A percentile compares a stretch with the other conserved stretches of the same genome.
phyloP scores from a whole-genome alignment of 768 basidiomycete genomes.

The Trametes gibbosa region DNA sequence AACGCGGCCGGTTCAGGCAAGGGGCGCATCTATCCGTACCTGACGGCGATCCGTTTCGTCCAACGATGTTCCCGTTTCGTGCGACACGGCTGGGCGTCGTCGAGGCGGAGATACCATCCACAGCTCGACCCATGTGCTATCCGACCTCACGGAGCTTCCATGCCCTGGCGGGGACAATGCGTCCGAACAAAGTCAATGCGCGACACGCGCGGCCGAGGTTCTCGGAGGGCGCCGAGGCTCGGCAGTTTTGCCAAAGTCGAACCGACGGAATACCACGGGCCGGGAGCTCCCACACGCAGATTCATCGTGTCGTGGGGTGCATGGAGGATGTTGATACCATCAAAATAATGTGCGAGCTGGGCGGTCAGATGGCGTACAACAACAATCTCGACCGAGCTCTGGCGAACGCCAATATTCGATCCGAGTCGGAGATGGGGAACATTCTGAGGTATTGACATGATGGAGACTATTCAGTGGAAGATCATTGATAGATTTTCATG shows the following conservation, averaged over 20 bases:
- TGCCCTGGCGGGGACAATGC: not conserved
- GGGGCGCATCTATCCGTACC: conserved; percentile 13
- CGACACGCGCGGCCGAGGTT: not conserved
- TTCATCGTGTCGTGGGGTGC: too few species aligned
- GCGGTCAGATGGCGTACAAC: too few species aligned
- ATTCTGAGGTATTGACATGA: too few species aligned
- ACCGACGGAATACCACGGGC: too few species aligned
- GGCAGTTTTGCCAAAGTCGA: not conserved
- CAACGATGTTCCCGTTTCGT: not conserved
- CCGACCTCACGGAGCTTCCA: not conserved
- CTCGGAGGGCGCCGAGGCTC: not conserved
- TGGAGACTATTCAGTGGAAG: too few species aligned
- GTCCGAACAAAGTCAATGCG: not conserved
- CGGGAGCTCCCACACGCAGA: too few species aligned
- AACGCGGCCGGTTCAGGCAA: not conserved
- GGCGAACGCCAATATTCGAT: too few species aligned
- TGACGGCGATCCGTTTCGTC: not conserved
- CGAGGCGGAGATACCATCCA: not conserved
- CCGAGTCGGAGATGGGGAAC: too few species aligned
- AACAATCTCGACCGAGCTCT: too few species aligned
- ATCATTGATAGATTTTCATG: too few species aligned
- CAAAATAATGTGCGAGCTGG: too few species aligned
- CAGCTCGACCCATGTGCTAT: not conserved
- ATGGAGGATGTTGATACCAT: too few species aligned
- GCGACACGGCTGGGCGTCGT: not conserved